Percentiles rank a stretch among this genome's conserved stretches.
Conservation (phyloP, 768 basidiomycete species). For the Pleurotus platypus region DNA sequence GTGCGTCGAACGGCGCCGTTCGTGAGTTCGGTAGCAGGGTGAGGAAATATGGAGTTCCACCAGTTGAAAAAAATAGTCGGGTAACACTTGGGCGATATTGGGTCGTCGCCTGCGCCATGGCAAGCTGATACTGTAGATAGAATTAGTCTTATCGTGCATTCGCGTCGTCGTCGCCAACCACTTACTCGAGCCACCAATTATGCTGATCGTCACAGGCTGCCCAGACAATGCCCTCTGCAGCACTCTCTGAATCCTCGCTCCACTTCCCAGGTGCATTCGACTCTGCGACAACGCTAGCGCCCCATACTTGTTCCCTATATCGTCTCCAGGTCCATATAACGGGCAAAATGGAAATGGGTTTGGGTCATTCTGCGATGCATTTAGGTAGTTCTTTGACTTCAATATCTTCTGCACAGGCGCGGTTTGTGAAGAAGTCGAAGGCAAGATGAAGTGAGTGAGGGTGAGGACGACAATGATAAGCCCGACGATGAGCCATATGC, state of each 20-base stretch:
- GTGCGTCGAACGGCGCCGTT: constrained; percentile 95
- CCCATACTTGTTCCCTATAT: constrained; percentile 77
- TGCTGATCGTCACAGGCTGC: constrained; percentile 83
- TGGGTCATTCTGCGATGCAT: constrained; percentile 47
- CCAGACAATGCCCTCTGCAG: constrained; percentile 82
- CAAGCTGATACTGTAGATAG: constrained; percentile 75
- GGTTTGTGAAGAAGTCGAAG: constrained; percentile 20
- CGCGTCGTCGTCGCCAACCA: constrained; percentile 3
- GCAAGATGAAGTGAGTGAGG: constrained; percentile 55
- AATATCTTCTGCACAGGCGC: constrained; percentile 19
- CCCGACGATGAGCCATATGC: constrained; percentile 62
- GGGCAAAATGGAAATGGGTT: constrained; percentile 94
- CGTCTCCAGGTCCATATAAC: constrained; percentile 77
- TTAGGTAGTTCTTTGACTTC: constrained; percentile 81
- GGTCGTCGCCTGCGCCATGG: constrained; percentile 91
- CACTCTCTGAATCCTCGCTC: constrained; percentile 77
- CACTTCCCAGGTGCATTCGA: constrained; percentile 74
- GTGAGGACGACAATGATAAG: constrained; percentile 51
- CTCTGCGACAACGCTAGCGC: constrained; percentile 69
- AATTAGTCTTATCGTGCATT: background rate
- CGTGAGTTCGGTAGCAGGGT: constrained; percentile 95
- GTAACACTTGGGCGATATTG: constrained; percentile 80
- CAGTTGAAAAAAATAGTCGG: constrained; percentile 95
- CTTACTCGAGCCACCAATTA: constrained; percentile 84
- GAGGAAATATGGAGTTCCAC: constrained; percentile 98